Evolutionary conservation across 2,329 filamentous ascomycete genomes (phyloP).

Genomic region (Sarocladiaceae sp.): DNA sequence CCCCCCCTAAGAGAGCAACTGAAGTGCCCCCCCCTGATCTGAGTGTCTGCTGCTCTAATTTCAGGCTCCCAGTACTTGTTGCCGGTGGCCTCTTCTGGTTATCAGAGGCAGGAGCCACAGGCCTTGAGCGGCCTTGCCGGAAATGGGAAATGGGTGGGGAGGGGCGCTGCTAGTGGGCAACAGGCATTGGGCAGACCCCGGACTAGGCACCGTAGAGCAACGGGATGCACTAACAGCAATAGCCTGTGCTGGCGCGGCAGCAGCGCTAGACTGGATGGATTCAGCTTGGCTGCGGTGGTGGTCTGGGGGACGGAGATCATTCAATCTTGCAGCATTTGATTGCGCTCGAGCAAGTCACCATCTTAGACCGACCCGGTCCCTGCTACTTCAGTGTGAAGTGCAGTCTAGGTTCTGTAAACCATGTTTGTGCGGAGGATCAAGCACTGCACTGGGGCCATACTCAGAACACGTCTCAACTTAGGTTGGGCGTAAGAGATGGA

Average conservation of each 20-base stretch:
- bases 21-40: not conserved
- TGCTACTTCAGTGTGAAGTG: too few relatives aligned
- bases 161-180: not conserved
- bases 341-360: too few relatives aligned
- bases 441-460: too few relatives aligned
- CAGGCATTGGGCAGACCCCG: not conserved
- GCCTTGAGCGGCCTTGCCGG: not conserved
- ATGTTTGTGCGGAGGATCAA: too few relatives aligned
- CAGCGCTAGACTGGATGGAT: not conserved
- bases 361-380: too few relatives aligned
- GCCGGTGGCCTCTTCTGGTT: not conserved
- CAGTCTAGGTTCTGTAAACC: too few relatives aligned
- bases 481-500: too few relatives aligned
- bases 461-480: too few relatives aligned
- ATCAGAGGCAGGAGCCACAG: slow-evolving; percentile 4
- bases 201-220: too few relatives aligned
- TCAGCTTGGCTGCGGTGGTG: not conserved
- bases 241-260: not conserved
- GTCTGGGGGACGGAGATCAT: too few relatives aligned
- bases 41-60: not conserved
- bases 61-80: too few relatives aligned
- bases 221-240: not conserved
- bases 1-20: not conserved
- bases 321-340: too few relatives aligned
- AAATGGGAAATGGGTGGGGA: not conserved